Percentiles rank a stretch among this genome's conserved stretches.
Conservation (phyloP, 2,329 filamentous ascomycete genomes). For the Zymoseptoria tritici region DNA sequence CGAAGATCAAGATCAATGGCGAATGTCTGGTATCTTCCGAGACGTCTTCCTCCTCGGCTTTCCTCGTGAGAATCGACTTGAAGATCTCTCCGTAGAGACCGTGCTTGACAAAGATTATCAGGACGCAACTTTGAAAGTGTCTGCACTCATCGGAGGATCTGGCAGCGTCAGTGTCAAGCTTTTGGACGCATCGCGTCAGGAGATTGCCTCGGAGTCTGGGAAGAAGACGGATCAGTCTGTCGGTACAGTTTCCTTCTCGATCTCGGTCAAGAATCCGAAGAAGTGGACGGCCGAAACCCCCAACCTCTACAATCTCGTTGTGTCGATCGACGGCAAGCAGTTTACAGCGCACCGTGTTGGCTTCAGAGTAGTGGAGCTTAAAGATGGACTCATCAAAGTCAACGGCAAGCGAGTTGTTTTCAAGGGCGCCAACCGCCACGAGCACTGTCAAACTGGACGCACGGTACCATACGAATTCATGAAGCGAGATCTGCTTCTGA, state of each 20-base stretch:
- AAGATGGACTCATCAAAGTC: conserved; percentile 52
- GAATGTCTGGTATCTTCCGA: conserved; percentile 50
- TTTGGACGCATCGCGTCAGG: conserved; percentile 26
- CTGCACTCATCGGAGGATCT: conserved; percentile 18
- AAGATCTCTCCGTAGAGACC: conserved; percentile 52
- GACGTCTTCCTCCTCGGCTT: conserved; percentile 58
- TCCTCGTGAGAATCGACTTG: conserved; percentile 43
- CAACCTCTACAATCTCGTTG: conserved; percentile 50
- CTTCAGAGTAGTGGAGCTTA: conserved; percentile 58
- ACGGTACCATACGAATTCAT: conserved; percentile 57
- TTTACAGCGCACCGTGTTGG: conserved; percentile 50
- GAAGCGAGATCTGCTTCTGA: conserved; percentile 54
- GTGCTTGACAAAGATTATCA: conserved; percentile 46
- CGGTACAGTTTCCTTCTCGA: conserved; percentile 25
- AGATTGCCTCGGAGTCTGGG: conserved; percentile 26
- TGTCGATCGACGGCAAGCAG: conserved; percentile 37
- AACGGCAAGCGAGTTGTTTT: conserved; percentile 57
- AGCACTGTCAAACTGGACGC: conserved; percentile 60
- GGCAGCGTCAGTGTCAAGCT: conserved; percentile 40
- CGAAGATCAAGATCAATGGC: conserved; percentile 44
- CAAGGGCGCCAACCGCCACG: conserved; percentile 61
- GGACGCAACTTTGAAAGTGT: conserved; percentile 40
- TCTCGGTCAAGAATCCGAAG: conserved; percentile 47
- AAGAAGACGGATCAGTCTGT: conserved; percentile 3
- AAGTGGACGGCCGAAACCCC: conserved; percentile 65